Evolutionary conservation across 306 rosid species (phyloP).

Genomic region (Quercus parvula): DNA sequence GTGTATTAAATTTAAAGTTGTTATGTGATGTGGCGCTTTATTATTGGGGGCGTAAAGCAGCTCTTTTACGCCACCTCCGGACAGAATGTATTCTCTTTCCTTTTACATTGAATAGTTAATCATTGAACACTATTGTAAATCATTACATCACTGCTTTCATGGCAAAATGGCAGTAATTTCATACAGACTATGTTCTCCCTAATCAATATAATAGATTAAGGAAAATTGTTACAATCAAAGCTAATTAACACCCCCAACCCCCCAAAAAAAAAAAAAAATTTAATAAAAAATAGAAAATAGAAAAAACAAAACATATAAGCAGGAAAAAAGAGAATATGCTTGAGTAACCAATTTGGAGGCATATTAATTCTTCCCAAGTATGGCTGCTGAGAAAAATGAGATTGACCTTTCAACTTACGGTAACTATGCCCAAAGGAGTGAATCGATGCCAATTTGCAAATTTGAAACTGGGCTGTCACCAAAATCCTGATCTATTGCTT

Average conservation of each 20-base stretch:
- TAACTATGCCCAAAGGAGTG: constrained; percentile 65
- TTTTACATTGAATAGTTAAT: no score
- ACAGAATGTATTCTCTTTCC: no score
- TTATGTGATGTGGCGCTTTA: no score
- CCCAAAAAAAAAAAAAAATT: neutral
- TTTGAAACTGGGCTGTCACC: constrained; percentile 76
- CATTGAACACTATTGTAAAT: no score
- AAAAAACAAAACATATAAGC: neutral
- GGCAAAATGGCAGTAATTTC: neutral
- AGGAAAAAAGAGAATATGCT: neutral
- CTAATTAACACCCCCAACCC: neutral
- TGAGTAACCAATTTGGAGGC: neutral
- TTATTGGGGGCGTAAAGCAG: no score
- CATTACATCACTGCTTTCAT: constrained; percentile 18
- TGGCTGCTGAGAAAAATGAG: neutral
- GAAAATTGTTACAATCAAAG: constrained; percentile 3
- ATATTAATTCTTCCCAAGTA: neutral
- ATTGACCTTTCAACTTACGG: neutral
- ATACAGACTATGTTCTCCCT: neutral
- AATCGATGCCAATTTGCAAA: constrained; percentile 69
- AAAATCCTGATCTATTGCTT: constrained; percentile 34
- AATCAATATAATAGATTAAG: neutral
- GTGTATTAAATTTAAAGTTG: no score
- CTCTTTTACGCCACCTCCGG: no score
- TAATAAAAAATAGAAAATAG: neutral